Evolutionary conservation across 495 filamentous ascomycete species (phyloP).

Genomic region (Copromyces sp.): DNA sequence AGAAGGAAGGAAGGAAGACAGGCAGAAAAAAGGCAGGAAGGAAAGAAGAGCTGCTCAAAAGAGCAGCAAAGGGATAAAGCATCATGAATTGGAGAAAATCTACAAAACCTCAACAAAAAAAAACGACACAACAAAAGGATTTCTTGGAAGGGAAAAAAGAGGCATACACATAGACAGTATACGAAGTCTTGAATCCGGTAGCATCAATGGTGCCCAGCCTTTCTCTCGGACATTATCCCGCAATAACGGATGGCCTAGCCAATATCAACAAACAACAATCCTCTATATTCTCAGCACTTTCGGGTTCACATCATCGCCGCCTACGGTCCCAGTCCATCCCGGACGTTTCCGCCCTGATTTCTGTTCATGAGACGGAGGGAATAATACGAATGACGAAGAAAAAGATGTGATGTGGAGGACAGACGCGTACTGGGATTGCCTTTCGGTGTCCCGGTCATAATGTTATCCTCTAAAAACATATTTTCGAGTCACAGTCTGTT

Average conservation of each 20-base stretch:
- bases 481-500: neutral
- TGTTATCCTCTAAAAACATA: neutral
- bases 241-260: too few species aligned
- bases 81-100: neutral
- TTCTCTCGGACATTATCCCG: too few species aligned
- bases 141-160: neutral
- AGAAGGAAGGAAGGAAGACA: neutral
- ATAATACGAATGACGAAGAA: neutral
- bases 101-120: neutral
- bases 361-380: neutral
- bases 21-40: neutral
- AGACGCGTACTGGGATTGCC: neutral
- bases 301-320: neutral
- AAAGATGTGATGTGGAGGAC: neutral
- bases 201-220: too few species aligned
- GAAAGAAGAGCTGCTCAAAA: neutral
- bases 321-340: neutral
- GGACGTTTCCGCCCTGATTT: neutral
- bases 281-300: neutral
- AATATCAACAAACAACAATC: too few species aligned
- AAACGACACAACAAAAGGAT: neutral
- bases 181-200: neutral
- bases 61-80: neutral
- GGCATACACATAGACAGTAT: neutral
- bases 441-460: neutral